These are phyloP conservation scores for Boletus tomentosulus DNA, from an alignment of 768 basidiomycete species.

Conservation along the genomic window DNA sequence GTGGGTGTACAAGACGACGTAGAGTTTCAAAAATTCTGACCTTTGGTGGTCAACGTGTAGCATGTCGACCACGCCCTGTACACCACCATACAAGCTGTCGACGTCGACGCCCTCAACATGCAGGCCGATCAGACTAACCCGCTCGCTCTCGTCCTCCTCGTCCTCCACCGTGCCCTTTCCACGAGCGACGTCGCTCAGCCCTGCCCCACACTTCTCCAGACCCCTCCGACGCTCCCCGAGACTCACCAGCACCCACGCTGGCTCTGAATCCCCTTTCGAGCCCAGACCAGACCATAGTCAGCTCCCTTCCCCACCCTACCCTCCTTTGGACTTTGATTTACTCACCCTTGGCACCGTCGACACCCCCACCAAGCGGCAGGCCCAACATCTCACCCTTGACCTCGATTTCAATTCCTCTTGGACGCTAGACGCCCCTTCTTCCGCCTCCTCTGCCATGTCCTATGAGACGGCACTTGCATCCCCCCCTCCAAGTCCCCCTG, in stretches of 20 bases:
- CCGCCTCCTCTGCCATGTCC: constrained; percentile 23
- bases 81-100: constrained; percentile 17
- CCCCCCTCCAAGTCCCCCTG: constrained; percentile 5
- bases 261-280: constrained; percentile 18
- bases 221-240: constrained; percentile 3
- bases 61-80: constrained; percentile 29
- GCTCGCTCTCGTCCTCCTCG: constrained; percentile 6
- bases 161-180: constrained; percentile 21
- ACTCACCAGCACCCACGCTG: constrained; percentile 8
- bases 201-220: not conserved
- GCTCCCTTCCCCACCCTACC: not conserved
- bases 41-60: constrained; percentile 17
- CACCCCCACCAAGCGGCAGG: constrained; percentile 4
- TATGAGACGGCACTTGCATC: constrained; percentile 16
- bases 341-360: constrained; percentile 6
- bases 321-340: constrained; percentile 12
- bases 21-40: not conserved
- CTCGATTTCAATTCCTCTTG: constrained; percentile 17
- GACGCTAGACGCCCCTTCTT: constrained; percentile 11
- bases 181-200: constrained; percentile 1
- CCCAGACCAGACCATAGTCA: constrained; percentile 10
- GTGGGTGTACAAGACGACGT: constrained; percentile 8
- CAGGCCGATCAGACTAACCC: not conserved
- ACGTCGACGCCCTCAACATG: constrained; percentile 1
- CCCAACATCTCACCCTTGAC: constrained; percentile 21